Percentiles rank a stretch among this genome's conserved stretches.
Conservation (phyloP, 441 rosid genomes). For the Iberis amara region DNA sequence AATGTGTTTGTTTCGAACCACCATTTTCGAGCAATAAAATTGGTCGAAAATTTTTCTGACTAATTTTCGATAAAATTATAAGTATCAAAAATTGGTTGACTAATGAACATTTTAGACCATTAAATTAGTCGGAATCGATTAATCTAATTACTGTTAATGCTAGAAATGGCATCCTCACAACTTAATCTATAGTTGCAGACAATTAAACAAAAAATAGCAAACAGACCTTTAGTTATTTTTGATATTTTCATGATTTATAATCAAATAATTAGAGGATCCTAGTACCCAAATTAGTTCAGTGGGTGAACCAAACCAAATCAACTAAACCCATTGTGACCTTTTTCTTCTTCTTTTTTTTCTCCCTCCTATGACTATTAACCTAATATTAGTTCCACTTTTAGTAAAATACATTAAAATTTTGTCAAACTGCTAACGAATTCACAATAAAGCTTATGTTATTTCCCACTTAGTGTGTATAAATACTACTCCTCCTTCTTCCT, state of each 20-base stretch:
- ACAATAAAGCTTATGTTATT: constrained; percentile 5
- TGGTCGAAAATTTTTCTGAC: too few relatives aligned
- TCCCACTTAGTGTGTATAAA: constrained; percentile 26
- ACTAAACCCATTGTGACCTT: constrained; percentile 23
- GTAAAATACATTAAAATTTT: constrained; percentile 8
- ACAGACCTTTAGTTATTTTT: too few relatives aligned
- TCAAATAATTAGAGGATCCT: constrained; percentile 15
- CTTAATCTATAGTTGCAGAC: too few relatives aligned
- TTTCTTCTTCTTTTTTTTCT: not conserved
- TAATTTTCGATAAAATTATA: too few relatives aligned
- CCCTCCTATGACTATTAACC: constrained; percentile 28
- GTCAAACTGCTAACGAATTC: constrained; percentile 27
- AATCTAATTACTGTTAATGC: too few relatives aligned
- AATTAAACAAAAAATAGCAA: not conserved
- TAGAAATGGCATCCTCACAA: too few relatives aligned
- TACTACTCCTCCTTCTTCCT: constrained; percentile 13
- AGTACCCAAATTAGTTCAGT: constrained; percentile 28
- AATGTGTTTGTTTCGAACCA: too few relatives aligned
- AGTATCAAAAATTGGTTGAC: too few relatives aligned
- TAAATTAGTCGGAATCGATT: too few relatives aligned
- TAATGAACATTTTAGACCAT: too few relatives aligned
- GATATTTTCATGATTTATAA: constrained; percentile 3
- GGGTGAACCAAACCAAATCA: constrained; percentile 34
- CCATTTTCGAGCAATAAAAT: too few relatives aligned
- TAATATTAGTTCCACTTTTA: constrained; percentile 11